phyloP scores from a whole-genome alignment of 768 basidiomycete species.

The Suillus brevipes region DNA sequence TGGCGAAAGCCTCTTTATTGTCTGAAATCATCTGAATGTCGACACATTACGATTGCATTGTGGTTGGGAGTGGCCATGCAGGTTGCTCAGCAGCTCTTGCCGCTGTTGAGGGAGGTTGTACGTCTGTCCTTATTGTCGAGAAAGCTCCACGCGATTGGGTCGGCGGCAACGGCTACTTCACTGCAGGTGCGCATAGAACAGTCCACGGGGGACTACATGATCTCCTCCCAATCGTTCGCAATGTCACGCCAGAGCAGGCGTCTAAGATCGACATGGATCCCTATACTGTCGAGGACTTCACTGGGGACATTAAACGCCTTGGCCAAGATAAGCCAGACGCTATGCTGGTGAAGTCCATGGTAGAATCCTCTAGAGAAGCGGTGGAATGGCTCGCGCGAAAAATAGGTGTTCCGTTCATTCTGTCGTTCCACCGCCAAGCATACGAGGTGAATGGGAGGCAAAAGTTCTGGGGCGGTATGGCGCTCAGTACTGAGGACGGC shows the following conservation, averaged over 20 bases:
- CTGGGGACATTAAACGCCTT: constrained; percentile 61
- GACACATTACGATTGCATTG: constrained; percentile 50
- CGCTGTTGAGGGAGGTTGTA: constrained; percentile 59
- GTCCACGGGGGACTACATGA: constrained; percentile 62
- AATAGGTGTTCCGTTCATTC: constrained; percentile 52
- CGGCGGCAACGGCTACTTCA: constrained; percentile 74
- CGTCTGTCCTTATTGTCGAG: constrained; percentile 62
- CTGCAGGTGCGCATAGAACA: constrained; percentile 67
- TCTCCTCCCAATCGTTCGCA: constrained; percentile 54
- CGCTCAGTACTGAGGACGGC: constrained; percentile 59
- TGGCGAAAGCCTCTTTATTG: not conserved
- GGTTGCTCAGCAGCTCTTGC: constrained; percentile 65
- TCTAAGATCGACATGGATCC: constrained; percentile 55
- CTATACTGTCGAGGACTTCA: constrained; percentile 56
- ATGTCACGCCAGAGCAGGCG: constrained; percentile 44
- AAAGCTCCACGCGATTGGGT: constrained; percentile 64
- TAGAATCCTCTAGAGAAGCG: constrained; percentile 54
- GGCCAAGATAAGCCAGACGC: constrained; percentile 50
- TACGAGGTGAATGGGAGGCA: constrained; percentile 62
- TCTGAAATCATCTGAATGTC: constrained; percentile 15
- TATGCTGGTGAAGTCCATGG: constrained; percentile 50
- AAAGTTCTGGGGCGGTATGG: constrained; percentile 73
- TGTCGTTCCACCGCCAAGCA: constrained; percentile 67
- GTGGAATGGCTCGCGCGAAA: constrained; percentile 55
- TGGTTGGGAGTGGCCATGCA: constrained; percentile 68